phyloP scores from a whole-genome alignment of 1,284 basidiomycete genomes.

The Cryptococcus hybrid region DNA sequence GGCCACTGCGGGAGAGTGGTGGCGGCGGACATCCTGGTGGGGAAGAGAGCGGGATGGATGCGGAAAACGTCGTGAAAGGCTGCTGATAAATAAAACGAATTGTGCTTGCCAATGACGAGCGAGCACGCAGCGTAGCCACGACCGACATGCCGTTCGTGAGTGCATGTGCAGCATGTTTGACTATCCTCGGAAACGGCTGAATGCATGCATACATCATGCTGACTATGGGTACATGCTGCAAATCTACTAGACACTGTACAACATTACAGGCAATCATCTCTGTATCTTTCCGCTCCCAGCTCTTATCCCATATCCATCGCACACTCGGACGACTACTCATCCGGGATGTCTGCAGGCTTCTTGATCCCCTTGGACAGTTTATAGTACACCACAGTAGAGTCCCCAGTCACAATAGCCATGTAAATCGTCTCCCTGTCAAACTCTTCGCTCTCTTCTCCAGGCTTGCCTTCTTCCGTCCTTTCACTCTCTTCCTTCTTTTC shows the following conservation, averaged over 20 bases:
- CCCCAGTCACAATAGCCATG: constrained; percentile 44
- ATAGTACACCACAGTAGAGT: constrained; percentile 52
- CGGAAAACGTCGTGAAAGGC: neutral
- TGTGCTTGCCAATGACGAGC: neutral
- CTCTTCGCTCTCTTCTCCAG: neutral
- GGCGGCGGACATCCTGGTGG: constrained; percentile 12
- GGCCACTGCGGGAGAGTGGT: constrained; percentile 63
- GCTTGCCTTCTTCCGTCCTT: constrained; percentile 1
- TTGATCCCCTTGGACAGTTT: constrained; percentile 49
- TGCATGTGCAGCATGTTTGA: too few relatives aligned
- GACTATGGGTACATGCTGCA: too few relatives aligned
- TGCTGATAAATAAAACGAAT: neutral
- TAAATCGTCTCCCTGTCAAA: constrained; percentile 48
- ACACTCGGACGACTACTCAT: constrained; percentile 30
- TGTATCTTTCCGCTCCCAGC: too few relatives aligned
- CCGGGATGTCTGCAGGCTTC: constrained; percentile 51
- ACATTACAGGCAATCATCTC: too few relatives aligned
- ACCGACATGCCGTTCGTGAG: too few relatives aligned
- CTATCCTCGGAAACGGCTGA: too few relatives aligned
- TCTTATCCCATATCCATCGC: too few relatives aligned
- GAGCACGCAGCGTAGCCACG: too few relatives aligned
- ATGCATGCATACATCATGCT: too few relatives aligned
- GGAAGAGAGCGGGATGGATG: neutral
- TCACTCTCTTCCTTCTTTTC: constrained; percentile 1
- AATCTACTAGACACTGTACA: too few relatives aligned